Conservation (phyloP, 805 yeast genomes). For the Ogataea ganodermae region DNA sequence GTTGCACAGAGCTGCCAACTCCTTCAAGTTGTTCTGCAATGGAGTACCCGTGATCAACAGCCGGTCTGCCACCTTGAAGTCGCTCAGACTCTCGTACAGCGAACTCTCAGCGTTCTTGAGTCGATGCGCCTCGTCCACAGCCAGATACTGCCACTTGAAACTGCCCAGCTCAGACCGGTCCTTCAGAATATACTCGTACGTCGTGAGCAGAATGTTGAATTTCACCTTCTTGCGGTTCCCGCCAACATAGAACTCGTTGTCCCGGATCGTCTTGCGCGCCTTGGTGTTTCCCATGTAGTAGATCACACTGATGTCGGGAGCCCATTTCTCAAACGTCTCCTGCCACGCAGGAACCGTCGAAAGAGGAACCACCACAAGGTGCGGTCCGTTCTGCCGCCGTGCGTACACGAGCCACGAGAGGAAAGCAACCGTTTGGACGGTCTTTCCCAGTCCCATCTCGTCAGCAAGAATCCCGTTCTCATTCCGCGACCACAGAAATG, state of each 20-base stretch:
- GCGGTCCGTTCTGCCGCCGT: conserved; percentile 97
- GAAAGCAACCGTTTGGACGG: conserved; percentile 95
- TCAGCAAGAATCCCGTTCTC: conserved; percentile 98
- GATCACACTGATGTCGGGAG: conserved; percentile 92
- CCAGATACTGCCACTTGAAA: conserved; percentile 92
- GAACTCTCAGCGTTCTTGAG: conserved; percentile 93
- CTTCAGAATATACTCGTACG: conserved; percentile 93
- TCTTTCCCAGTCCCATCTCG: conserved; percentile 98
- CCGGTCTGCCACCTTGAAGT: conserved; percentile 81
- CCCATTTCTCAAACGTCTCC: conserved; percentile 96
- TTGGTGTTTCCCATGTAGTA: conserved; percentile 91
- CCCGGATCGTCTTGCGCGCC: conserved; percentile 79
- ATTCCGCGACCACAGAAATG: conserved; percentile 95
- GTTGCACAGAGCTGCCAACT: conserved; percentile 90
- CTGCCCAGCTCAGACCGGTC: conserved; percentile 80
- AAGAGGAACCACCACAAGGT: conserved; percentile 91
- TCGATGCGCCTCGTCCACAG: conserved; percentile 98
- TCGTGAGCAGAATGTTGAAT: conserved; percentile 89
- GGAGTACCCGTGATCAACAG: conserved; percentile 97
- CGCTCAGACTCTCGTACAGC: conserved; percentile 80
- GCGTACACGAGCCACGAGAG: conserved; percentile 94
- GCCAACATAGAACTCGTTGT: conserved; percentile 73
- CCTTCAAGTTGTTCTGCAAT: conserved; percentile 91
- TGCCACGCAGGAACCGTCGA: conserved; percentile 99
- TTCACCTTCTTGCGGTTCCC: conserved; percentile 70